These are phyloP conservation scores for Glebionis coronaria DNA, from an alignment of 129 eudicot species.

Conservation along the genomic window DNA sequence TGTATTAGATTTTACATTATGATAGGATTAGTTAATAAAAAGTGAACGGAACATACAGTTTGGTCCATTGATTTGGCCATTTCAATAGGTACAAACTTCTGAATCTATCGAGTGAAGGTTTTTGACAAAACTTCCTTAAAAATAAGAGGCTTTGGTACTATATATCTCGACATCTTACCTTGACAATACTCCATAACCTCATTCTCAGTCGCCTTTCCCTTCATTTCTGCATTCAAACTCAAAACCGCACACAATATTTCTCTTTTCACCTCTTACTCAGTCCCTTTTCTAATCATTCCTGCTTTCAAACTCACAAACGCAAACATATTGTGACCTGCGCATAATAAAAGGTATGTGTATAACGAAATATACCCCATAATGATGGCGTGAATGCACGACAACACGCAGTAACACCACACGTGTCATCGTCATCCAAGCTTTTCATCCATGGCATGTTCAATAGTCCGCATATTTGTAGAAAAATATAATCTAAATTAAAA, in stretches of 20 bases:
- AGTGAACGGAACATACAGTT: too few species aligned
- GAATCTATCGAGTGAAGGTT: slow-evolving; percentile 54
- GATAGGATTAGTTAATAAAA: too few species aligned
- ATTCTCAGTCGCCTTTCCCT: slow-evolving; percentile 21
- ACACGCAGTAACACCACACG: slow-evolving; percentile 96
- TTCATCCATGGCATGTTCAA: slow-evolving; percentile 76
- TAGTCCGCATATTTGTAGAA: slow-evolving; percentile 43
- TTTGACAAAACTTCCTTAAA: slow-evolving; percentile 52
- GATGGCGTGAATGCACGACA: slow-evolving; percentile 92
- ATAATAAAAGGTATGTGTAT: too few species aligned
- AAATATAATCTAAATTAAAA: background rate
- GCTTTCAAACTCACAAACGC: slow-evolving; percentile 58
- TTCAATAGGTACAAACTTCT: slow-evolving; percentile 48
- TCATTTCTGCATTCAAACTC: slow-evolving; percentile 40
- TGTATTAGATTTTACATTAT: too few species aligned
- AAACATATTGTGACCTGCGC: slow-evolving; percentile 18
- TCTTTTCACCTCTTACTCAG: slow-evolving; percentile 49
- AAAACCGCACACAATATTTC: slow-evolving; percentile 62
- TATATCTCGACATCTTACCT: slow-evolving; percentile 42
- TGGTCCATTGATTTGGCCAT: slow-evolving; percentile 38
- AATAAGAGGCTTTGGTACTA: slow-evolving; percentile 61
- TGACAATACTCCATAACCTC: slow-evolving; percentile 44
- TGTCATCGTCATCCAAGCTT: slow-evolving; percentile 82
- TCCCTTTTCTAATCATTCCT: slow-evolving; percentile 26
- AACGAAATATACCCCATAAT: too few species aligned